Base-by-base conservation (phyloP, 495 filamentous ascomycete genomes). In the Penicillium steckii region DNA sequence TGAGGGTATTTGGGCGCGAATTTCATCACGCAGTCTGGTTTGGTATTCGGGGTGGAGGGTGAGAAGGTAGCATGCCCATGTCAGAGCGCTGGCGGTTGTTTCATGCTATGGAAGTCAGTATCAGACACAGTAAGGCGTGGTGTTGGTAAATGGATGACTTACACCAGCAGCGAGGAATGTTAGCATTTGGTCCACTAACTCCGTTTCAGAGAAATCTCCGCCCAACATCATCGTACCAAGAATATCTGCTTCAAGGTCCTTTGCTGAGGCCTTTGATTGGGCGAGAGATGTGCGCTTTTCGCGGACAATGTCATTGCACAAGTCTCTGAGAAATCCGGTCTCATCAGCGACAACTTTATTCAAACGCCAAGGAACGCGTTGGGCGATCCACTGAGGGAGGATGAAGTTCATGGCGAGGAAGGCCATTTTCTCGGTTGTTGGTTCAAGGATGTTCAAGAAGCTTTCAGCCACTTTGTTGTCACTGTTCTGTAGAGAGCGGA, bases 171-270 rank as follows among this genome's bases (percentile, higher is more conserved):
- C 75, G 0, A 83, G 57, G 44, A 82, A 82, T 0, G 79, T 83
- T 46, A 82, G 62, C 62, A 81, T 71, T 56, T 83, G 80, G 53
- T 81, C 76, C 0, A 80, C 74, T 6, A 83, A 52, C 27, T 74
- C 69, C 0, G 76, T 70, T 41, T 82, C 79, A 0, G 76, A 71
- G 38, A 83, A 80, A 23, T 80, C 83, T 9, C 87, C 87, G 1
- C 69, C 60, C 25, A 73, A 41, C 66, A 75, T 69, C 61, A 75
- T 74, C 1, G 70, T 68, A 8, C 68, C 69, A 9, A 96, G 77
- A 55, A 96, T 93, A 62, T 96, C 91, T 8, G 81, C 67, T 29
- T 87, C 88, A 1, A 71, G 65, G 22, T 74, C 59, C 68, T 72
- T 55, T 50, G 86, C 76, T 15, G 78, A 80, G 9, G 73, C 79